Base-by-base conservation (phyloP, 139 green algal genomes). In the Edaphochlamys debaryana region DNA sequence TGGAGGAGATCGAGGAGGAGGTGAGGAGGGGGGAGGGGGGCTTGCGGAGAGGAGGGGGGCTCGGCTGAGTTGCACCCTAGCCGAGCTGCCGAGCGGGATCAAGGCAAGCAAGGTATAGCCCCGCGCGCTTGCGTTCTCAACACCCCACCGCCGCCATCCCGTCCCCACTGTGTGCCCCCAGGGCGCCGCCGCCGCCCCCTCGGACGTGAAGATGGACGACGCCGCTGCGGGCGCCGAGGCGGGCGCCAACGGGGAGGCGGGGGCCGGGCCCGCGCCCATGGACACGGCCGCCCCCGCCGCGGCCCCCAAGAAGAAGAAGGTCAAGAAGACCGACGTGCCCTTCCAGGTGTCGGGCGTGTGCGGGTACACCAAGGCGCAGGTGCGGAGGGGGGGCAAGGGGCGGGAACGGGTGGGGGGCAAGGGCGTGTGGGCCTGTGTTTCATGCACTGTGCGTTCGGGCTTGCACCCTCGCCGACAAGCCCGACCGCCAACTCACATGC, bases 1-100 rank as follows among this genome's bases (percentile, higher is more conserved):
- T 97, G 8, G 96, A 98, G 85, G 96, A 98, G 84, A 86, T 96
- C 72, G 96, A 98, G 86, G 92, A 93, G 69, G 86, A 89, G 48
- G 85, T 83, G 77, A 73, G 76, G 1, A 27, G 22, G 13, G 38
- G 58, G 6, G 30, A 30, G 58, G 11, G 13, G 30, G 38, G 58
- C 25, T 23, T 37, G 42, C n/a, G 69, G 4, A 63, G 25, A 30
- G 42, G 3, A 27, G 42, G 7, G 30, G 30, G 30, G n/a, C n/a
- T n/a, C n/a, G n/a, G n/a, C n/a, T n/a, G n/a, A n/a, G n/a, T n/a
- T n/a, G n/a, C n/a, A n/a, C n/a, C n/a, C n/a, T n/a, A n/a, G n/a
- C n/a, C n/a, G n/a, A n/a, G n/a, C n/a, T n/a, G n/a, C n/a, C n/a
- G n/a, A n/a, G n/a, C n/a, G n/a, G n/a, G n/a, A n/a, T n/a, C n/a